Base-by-base conservation (phyloP, 1,139 yeast genomes). In the Zygosaccharomyces pseudobailii region DNA sequence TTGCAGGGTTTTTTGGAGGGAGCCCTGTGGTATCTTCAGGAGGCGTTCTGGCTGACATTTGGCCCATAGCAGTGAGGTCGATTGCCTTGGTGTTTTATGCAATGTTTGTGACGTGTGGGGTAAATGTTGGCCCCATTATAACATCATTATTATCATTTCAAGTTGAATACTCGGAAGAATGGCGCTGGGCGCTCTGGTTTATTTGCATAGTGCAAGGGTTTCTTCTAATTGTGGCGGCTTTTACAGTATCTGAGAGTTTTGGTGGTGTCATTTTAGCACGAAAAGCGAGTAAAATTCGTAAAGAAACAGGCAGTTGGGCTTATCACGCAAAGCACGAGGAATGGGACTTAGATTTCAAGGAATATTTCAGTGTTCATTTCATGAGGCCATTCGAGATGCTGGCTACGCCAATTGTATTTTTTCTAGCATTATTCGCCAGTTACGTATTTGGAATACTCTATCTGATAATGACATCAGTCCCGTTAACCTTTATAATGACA, bases 1-100 rank as follows among this genome's bases (percentile, higher is more conserved):
- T 78, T 49, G 62, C 74, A 44, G 83, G 83, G 0, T 69, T 73
- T 43, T 69, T 75, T 52, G 74, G 79, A 0, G 74, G 78, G 39
- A 82, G 82, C 7, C 80, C 81, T 4, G 69, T 78, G 55, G 76
- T 80, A 2, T 70, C 78, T 43, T 76, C 81, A 22, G 80, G 80
- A 40, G 82, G 82, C 42, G 74, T 79, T 8, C 67, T 78, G 33
- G 67, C 76, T 21, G 83, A 78, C 61, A 56, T 78, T 33, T 55
- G 48, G 45, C 44, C 55, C 4, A 41, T 52, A 19, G 54, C 66
- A 21, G 37, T 39, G 5, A 51, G 61, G 36, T 57, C 59, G 5
- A 47, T 49, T 20, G 48, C 43, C 61, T 69, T 69, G 65, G 76
- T 60, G 56, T 68, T 55, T 71, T 72, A 68, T 71, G 78, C 49